Evolutionary conservation across 2,329 filamentous ascomycete genomes (phyloP).

Genomic region (Clarireedia homoeocarpa): DNA sequence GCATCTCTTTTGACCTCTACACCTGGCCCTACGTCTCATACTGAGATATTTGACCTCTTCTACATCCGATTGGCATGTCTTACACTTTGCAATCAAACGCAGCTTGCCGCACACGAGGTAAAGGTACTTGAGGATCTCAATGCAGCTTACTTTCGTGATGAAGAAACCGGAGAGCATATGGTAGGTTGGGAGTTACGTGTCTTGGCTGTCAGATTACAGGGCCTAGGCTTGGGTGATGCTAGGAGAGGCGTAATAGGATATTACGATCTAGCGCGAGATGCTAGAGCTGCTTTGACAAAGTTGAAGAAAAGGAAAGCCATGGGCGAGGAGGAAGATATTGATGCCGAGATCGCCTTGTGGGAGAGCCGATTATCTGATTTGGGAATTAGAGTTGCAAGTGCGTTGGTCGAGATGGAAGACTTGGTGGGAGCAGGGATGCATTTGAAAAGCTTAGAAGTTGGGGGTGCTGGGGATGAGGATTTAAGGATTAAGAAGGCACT

Average conservation of each 20-base stretch:
- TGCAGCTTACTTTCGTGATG: slow-evolving; percentile 46
- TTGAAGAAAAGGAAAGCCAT: slow-evolving; percentile 30
- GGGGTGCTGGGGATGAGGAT: slow-evolving; percentile 32
- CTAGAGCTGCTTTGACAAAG: slow-evolving; percentile 50
- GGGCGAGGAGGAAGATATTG: neutral
- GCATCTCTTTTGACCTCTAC: slow-evolving; percentile 52
- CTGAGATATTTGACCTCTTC: slow-evolving; percentile 65
- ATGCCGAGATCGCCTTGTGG: slow-evolving; percentile 55
- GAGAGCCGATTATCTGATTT: slow-evolving; percentile 64
- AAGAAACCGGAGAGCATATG: slow-evolving; percentile 50
- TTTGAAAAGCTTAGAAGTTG: slow-evolving; percentile 47
- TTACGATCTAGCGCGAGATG: slow-evolving; percentile 79
- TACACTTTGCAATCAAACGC: slow-evolving; percentile 65
- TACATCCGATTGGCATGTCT: slow-evolving; percentile 78
- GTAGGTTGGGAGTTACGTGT: slow-evolving; percentile 85
- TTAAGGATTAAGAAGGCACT: slow-evolving; percentile 46
- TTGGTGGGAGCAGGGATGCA: slow-evolving; percentile 70
- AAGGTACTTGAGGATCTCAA: slow-evolving; percentile 57
- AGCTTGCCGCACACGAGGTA: slow-evolving; percentile 61
- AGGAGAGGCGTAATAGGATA: slow-evolving; percentile 81
- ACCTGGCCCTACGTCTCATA: slow-evolving; percentile 47
- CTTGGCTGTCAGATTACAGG: slow-evolving; percentile 74
- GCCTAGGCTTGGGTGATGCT: slow-evolving; percentile 77
- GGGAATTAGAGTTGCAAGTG: slow-evolving; percentile 57
- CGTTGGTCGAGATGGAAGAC: slow-evolving; percentile 81